A percentile compares a stretch with the other conserved stretches of the same genome.
Conservation (phyloP, 2,329 filamentous ascomycete species). For the Pestalotiopsis sp. region DNA sequence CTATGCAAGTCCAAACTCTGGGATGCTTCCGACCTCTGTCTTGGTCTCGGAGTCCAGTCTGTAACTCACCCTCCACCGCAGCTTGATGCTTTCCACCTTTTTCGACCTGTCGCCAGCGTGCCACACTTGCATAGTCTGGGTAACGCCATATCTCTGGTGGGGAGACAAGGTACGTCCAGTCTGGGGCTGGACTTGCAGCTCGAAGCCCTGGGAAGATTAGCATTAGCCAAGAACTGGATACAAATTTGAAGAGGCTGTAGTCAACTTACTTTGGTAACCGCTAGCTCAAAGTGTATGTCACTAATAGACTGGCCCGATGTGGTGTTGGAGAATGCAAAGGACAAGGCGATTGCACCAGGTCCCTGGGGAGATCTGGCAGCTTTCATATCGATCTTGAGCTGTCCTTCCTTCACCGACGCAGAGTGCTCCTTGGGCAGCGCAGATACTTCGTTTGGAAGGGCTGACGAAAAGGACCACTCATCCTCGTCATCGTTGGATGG, state of each 20-base stretch:
- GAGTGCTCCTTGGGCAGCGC: conserved; percentile 64
- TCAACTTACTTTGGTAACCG: conserved; percentile 80
- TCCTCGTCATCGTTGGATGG: conserved; percentile 67
- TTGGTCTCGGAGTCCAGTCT: conserved; percentile 66
- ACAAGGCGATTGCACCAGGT: conserved; percentile 65
- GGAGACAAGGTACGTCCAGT: conserved; percentile 77
- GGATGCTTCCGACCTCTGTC: conserved; percentile 84
- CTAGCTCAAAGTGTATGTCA: conserved; percentile 87
- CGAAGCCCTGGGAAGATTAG: conserved; percentile 64
- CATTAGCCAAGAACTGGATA: neutral
- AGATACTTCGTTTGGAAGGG: conserved; percentile 65
- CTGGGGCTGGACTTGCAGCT: conserved; percentile 82
- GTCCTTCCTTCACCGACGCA: conserved; percentile 69
- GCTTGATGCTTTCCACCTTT: conserved; percentile 80
- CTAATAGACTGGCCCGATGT: conserved; percentile 66
- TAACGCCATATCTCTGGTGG: conserved; percentile 74
- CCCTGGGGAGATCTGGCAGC: conserved; percentile 62
- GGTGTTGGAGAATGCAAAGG: conserved; percentile 84
- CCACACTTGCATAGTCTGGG: conserved; percentile 76
- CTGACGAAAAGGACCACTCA: conserved; percentile 92
- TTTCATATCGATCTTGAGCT: conserved; percentile 73
- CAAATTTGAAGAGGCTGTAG: neutral
- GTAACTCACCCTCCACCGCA: conserved; percentile 89
- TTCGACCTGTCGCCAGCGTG: conserved; percentile 69
- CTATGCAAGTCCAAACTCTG: conserved; percentile 74